Evolutionary conservation across 768 basidiomycete species (phyloP).

Genomic region (Hysterangium stoloniferum): DNA sequence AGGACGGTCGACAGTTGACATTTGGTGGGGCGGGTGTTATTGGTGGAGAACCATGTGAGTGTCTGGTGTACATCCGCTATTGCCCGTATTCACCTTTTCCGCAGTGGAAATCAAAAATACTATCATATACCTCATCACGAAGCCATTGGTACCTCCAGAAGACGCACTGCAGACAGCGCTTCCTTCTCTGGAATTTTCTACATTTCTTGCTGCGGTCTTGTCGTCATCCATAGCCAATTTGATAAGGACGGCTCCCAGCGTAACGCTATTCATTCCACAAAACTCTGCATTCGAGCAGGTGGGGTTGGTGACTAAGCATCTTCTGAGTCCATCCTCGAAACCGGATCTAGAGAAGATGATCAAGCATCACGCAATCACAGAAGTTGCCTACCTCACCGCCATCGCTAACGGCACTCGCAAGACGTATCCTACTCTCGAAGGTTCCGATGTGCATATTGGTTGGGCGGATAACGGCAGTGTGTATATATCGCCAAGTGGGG

Average conservation of each 20-base stretch:
- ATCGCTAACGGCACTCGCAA: constrained; percentile 58
- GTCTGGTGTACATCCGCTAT: not conserved
- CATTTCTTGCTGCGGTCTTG: constrained; percentile 85
- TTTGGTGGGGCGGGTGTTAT: constrained; percentile 82
- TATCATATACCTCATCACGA: constrained; percentile 83
- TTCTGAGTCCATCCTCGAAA: constrained; percentile 72
- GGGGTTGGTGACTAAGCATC: constrained; percentile 82
- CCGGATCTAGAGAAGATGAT: constrained; percentile 77
- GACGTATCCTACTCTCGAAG: constrained; percentile 77
- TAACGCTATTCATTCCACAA: constrained; percentile 79
- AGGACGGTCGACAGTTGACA: constrained; percentile 48
- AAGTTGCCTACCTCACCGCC: constrained; percentile 62
- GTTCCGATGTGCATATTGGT: constrained; percentile 70
- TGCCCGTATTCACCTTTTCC: constrained; percentile 12
- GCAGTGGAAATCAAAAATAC: constrained; percentile 69
- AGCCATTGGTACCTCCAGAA: constrained; percentile 72
- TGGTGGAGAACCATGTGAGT: constrained; percentile 60
- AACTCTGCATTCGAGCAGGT: constrained; percentile 86
- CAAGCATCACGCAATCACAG: constrained; percentile 76
- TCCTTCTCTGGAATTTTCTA: constrained; percentile 77
- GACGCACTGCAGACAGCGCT: constrained; percentile 77
- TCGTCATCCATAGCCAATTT: constrained; percentile 75
- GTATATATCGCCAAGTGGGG: constrained; percentile 57
- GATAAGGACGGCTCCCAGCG: constrained; percentile 54
- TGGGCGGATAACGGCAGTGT: constrained; percentile 41